Evolutionary conservation across 306 rosid species (phyloP).

Genomic region (Ziziphus jujuba): DNA sequence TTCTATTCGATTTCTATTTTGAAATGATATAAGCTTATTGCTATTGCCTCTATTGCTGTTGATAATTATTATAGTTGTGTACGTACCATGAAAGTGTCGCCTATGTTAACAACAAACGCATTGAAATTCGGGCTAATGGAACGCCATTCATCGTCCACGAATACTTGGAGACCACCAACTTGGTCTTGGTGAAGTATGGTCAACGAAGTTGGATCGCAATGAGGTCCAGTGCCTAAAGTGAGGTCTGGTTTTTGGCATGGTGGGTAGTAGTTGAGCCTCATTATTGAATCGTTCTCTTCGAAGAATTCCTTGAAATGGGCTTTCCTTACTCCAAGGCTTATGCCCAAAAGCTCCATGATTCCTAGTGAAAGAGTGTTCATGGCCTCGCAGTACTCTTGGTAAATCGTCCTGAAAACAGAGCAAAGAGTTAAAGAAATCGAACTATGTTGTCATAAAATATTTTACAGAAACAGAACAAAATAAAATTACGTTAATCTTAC

Average conservation of each 20-base stretch:
- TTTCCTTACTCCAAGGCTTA: slow-evolving; percentile 76
- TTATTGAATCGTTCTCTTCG: slow-evolving; percentile 74
- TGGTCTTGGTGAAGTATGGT: slow-evolving; percentile 93
- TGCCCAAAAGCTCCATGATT: slow-evolving; percentile 90
- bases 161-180: slow-evolving; percentile 89
- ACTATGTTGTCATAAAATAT: not conserved
- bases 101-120: slow-evolving; percentile 93
- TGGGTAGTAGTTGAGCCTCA: slow-evolving; percentile 94
- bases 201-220: slow-evolving; percentile 92
- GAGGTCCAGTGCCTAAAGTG: slow-evolving; percentile 95
- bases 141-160: slow-evolving; percentile 81
- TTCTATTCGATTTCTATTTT: too few relatives aligned
- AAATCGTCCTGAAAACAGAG: slow-evolving; percentile 48
- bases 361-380: slow-evolving; percentile 89
- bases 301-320: slow-evolving; percentile 62
- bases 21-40: too few relatives aligned
- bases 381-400: slow-evolving; percentile 73
- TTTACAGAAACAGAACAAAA: not conserved
- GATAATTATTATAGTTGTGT: too few relatives aligned
- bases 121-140: slow-evolving; percentile 70
- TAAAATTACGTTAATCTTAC: slow-evolving; percentile 32
- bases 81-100: slow-evolving; percentile 94
- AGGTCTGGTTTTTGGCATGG: slow-evolving; percentile 86
- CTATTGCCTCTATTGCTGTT: too few relatives aligned
- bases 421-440: slow-evolving; percentile 8